Base-by-base conservation (phyloP, 202 grass and related monocot species). In the Saccharum hybrid region DNA sequence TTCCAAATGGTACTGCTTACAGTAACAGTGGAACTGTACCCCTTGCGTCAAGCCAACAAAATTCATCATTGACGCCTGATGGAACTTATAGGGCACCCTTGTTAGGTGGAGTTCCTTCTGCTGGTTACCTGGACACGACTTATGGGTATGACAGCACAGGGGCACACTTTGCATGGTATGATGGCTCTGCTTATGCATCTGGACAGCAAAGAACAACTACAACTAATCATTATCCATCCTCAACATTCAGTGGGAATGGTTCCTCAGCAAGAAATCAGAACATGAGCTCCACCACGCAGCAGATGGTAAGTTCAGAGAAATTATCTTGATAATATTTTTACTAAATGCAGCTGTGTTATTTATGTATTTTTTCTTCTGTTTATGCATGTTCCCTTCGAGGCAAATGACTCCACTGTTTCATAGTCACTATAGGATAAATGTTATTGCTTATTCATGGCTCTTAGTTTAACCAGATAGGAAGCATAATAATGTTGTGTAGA, bases 81-180 rank as follows among this genome's bases (percentile, higher is more conserved):
- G 89, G 91, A 77, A 87, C 88, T 56, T 92, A 92, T 85, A 82
- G 81, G 75, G 91, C 83, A 63, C 84, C 81, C n/a, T 86, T 93
- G 63, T 68, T 88, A 80, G 90, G 88, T 92, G 93, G 96, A 74
- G 76, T 83, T 83, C 85, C 92, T 39, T 90, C 92, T 82, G 54
- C 72, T 73, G 88, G 92, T 80, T 94, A 94, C 68, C 43, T 87
- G 72, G 92, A 94, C 54, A 66, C 87, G 41, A 77, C 75, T 10
- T 94, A 90, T 78, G 90, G 92, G 60, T 98, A 90, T 89, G 91
- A 95, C 69, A 90, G 78, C 56, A 90, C 92, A 81, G 87, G 90
- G 84, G 83, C 92, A 45, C 90, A 91, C 68, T 89, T 86, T 88
- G 83, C 87, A 43, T 99, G 93, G 93, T 96, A 86, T 57, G 93